A percentile compares a stretch with the other conserved stretches of the same genome.
phyloP scores from a whole-genome alignment of 1,139 yeast genomes.

The Kodamaea derodonti region DNA sequence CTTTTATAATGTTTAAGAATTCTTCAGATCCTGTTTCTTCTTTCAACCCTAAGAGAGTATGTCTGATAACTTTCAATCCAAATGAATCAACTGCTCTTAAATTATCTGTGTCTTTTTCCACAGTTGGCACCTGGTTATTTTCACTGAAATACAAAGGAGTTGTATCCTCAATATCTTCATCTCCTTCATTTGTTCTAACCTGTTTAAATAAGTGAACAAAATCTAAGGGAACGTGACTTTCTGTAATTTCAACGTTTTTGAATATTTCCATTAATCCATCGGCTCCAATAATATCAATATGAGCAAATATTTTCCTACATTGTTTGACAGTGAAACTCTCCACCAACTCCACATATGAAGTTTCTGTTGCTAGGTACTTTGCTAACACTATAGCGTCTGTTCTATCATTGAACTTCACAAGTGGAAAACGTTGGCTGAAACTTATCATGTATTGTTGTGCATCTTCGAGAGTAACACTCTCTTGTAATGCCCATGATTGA shows the following conservation, averaged over 20 bases:
- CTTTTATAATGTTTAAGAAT: constrained; percentile 31
- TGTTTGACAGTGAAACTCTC: constrained; percentile 17
- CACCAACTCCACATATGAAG: constrained; percentile 11
- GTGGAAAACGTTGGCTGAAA: constrained; percentile 25
- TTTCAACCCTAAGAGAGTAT: constrained; percentile 66
- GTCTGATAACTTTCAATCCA: constrained; percentile 78
- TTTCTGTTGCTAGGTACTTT: constrained; percentile 11
- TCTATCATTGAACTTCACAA: constrained; percentile 36
- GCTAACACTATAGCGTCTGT: constrained; percentile 39
- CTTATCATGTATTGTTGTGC: constrained; percentile 27
- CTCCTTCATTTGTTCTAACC: constrained; percentile 14
- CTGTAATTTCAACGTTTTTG: constrained; percentile 20
- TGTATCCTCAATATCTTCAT: constrained; percentile 14
- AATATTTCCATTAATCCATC: constrained; percentile 50
- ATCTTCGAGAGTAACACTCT: constrained; percentile 21
- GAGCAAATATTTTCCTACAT: constrained; percentile 45
- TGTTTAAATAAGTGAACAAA: constrained; percentile 28
- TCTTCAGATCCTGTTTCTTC: constrained; percentile 20
- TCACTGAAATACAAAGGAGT: constrained; percentile 29
- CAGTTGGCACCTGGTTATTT: constrained; percentile 23
- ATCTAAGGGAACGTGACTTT: constrained; percentile 33
- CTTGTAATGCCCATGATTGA: constrained; percentile 31
- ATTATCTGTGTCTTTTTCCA: constrained; percentile 52
- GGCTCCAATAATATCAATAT: constrained; percentile 68
- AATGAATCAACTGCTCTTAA: constrained; percentile 71